Conservation (phyloP, 139 green algal species). For the Chlamydomonas incerta region DNA sequence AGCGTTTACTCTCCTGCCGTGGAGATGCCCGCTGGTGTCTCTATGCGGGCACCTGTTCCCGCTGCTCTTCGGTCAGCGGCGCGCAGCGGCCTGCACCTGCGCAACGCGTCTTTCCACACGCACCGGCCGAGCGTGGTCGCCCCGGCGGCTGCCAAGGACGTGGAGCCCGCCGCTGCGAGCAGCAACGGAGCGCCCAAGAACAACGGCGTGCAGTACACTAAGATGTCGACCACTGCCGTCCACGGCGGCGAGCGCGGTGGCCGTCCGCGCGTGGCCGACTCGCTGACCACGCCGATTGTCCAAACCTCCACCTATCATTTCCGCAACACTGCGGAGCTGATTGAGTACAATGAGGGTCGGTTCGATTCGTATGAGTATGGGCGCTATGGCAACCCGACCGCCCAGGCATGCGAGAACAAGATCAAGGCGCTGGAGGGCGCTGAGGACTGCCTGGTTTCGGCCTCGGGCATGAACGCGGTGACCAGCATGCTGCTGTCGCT, state of each 20-base stretch:
- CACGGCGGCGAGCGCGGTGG: conserved; percentile 84
- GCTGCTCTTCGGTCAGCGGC: conserved; percentile 5
- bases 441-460: conserved; percentile 95
- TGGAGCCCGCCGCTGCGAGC: neutral
- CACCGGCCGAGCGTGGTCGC: conserved; percentile 7
- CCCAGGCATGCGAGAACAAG: conserved; percentile 91
- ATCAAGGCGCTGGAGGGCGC: conserved; percentile 95
- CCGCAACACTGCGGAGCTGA: conserved; percentile 90
- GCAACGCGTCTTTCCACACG: conserved; percentile 2
- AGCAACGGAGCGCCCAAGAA: neutral
- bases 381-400: conserved; percentile 99
- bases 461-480: conserved; percentile 95
- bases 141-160: conserved; percentile 28
- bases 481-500: conserved; percentile 99
- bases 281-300: conserved; percentile 97
- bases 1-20: neutral
- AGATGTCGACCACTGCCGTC: conserved; percentile 19
- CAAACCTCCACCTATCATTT: conserved; percentile 95
- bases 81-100: conserved; percentile 24
- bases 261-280: conserved; percentile 87
- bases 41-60: conserved; percentile 14
- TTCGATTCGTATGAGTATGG: conserved; percentile 93
- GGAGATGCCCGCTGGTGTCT: conserved; percentile 18
- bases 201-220: neutral
- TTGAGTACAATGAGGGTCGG: conserved; percentile 96